phyloP scores from a whole-genome alignment of 106 monocot genomes.

The Platanthera zijinensis region DNA sequence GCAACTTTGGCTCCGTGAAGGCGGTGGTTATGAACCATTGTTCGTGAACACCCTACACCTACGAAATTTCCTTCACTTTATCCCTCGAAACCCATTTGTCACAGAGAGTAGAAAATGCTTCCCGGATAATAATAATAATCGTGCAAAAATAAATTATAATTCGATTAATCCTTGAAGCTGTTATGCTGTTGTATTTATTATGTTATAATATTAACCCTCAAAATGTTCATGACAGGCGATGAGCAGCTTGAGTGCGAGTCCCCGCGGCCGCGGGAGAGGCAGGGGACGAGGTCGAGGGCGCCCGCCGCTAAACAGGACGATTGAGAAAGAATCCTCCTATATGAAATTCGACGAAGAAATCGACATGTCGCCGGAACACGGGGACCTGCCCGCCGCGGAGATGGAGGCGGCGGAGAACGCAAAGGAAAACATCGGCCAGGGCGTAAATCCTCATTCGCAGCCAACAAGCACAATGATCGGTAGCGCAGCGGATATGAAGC shows the following conservation, averaged over 20 bases:
- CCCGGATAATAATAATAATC: too few species aligned
- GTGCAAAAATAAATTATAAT: too few species aligned
- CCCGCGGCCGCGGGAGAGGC: slow-evolving; percentile 78
- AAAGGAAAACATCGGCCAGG: background rate
- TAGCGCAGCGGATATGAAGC: background rate
- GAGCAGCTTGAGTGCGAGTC: slow-evolving; percentile 29
- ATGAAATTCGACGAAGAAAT: slow-evolving; percentile 60
- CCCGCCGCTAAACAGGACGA: slow-evolving; percentile 39
- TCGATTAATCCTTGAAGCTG: too few species aligned
- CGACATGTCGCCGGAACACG: slow-evolving; percentile 47
- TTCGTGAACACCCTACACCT: too few species aligned
- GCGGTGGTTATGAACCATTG: too few species aligned
- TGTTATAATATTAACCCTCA: too few species aligned
- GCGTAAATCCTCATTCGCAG: background rate
- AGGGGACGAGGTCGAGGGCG: slow-evolving; percentile 90
- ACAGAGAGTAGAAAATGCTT: too few species aligned
- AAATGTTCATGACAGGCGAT: slow-evolving; percentile 25
- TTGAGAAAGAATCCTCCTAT: slow-evolving; percentile 13
- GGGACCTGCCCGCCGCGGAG: slow-evolving; percentile 9
- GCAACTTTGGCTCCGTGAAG: too few species aligned
- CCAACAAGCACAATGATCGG: background rate
- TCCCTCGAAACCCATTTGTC: too few species aligned
- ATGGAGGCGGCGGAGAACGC: slow-evolving; percentile 18
- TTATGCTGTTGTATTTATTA: too few species aligned
- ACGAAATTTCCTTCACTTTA: too few species aligned